Conservation (phyloP, 345 rosid species). For the Anacardium occidentale region DNA sequence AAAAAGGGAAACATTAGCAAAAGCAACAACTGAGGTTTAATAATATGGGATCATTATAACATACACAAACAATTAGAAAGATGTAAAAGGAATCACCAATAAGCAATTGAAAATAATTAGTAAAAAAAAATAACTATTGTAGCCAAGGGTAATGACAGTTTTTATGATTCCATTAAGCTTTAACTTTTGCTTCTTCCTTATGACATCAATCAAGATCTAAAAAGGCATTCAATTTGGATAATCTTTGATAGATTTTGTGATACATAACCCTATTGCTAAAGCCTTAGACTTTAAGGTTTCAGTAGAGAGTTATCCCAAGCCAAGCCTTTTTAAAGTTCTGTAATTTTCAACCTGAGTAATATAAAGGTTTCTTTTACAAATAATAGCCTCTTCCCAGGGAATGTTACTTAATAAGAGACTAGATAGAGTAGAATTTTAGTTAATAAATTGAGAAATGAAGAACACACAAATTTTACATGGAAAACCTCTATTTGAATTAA, state of each 20-base stretch:
- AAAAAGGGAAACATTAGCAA: not conserved
- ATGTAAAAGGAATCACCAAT: not conserved
- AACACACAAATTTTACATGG: too few species aligned
- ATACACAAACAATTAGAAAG: not conserved
- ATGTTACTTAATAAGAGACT: too few species aligned
- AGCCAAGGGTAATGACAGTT: conserved; percentile 72
- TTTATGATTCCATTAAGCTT: conserved; percentile 89
- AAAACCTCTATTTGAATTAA: too few species aligned
- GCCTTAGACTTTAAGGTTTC: conserved; percentile 69
- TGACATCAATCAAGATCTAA: conserved; percentile 77
- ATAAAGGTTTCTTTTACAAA: conserved; percentile 69
- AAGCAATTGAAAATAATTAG: conserved; percentile 6
- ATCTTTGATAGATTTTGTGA: conserved; percentile 86
- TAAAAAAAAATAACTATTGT: conserved; percentile 61
- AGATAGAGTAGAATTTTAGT: too few species aligned
- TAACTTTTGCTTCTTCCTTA: conserved; percentile 65
- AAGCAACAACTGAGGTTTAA: not conserved
- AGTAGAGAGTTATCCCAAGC: conserved; percentile 61
- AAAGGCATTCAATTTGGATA: conserved; percentile 86
- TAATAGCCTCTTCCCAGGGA: conserved; percentile 91
- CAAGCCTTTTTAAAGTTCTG: conserved; percentile 92
- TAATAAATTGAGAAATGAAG: too few species aligned
- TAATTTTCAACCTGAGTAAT: conserved; percentile 75
- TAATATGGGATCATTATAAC: not conserved
- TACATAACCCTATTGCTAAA: conserved; percentile 75